Conservation (phyloP, 2,329 filamentous ascomycete species). For the Nemania sp. region DNA sequence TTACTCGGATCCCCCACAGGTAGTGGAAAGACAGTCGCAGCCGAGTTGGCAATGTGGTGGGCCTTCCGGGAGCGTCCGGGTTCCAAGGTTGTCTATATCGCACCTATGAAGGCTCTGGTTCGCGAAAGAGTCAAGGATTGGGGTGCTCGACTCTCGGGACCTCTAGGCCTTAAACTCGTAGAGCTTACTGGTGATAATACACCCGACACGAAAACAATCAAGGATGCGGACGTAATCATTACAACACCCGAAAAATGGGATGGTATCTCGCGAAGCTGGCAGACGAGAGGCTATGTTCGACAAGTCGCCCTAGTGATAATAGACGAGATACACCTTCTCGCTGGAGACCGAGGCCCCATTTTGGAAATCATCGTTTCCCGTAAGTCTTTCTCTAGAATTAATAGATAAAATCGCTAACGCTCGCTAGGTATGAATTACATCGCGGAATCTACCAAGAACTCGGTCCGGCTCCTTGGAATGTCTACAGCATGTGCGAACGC, state of each 20-base stretch:
- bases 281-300: constrained; percentile 94
- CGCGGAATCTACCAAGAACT: constrained; percentile 88
- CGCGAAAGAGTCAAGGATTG: constrained; percentile 97
- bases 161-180: constrained; percentile 89
- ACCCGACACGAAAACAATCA: constrained; percentile 93
- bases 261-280: constrained; percentile 98
- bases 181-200: constrained; percentile 98
- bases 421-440: constrained; percentile 94
- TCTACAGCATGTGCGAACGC: constrained; percentile 98
- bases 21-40: constrained; percentile 96
- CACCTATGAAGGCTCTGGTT: constrained; percentile 98
- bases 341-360: constrained; percentile 95
- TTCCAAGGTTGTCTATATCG: constrained; percentile 98
- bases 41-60: constrained; percentile 99
- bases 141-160: constrained; percentile 81
- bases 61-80: constrained; percentile 94
- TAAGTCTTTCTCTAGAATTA: constrained; percentile 45
- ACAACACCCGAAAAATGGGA: constrained; percentile 99
- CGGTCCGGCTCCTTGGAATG: constrained; percentile 96
- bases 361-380: constrained; percentile 93
- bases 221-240: constrained; percentile 96
- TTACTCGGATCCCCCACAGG: constrained; percentile 95
- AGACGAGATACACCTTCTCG: constrained; percentile 97
- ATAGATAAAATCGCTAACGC: constrained; percentile 25
- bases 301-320: constrained; percentile 97